Percentiles rank a stretch among this genome's conserved stretches.
Conservation (phyloP, 208 protist species). For the Naegleria lovaniensis region DNA sequence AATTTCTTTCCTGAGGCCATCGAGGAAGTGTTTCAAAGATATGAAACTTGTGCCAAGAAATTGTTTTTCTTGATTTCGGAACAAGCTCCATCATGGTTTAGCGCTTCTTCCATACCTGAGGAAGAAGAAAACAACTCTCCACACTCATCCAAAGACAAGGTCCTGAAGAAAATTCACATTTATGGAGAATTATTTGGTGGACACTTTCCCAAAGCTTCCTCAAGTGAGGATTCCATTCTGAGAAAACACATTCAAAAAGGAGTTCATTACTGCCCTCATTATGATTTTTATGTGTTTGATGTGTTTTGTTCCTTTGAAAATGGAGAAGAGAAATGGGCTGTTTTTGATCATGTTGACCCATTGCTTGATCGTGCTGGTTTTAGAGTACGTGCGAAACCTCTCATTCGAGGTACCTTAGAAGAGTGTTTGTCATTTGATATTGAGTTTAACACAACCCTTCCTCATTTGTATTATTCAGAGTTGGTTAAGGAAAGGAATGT, state of each 20-base stretch:
- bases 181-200: constrained; percentile 5
- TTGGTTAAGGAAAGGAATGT: neutral
- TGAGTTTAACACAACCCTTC: neutral
- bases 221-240: neutral
- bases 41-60: neutral
- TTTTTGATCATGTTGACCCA: neutral
- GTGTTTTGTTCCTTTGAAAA: neutral
- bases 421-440: neutral
- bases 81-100: neutral
- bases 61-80: neutral
- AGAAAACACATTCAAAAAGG: constrained; percentile 9
- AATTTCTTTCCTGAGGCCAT: neutral
- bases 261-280: neutral
- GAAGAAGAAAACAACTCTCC: neutral
- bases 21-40: neutral
- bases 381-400: neutral
- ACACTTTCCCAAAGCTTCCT: neutral
- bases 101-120: no score
- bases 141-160: neutral
- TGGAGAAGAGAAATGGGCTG: neutral
- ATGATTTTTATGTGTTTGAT: constrained; percentile 13
- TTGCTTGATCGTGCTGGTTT: neutral
- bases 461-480: neutral
- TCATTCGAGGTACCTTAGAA: neutral
- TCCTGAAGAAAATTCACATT: neutral